Conservation (phyloP, 2,329 filamentous ascomycete species). For the Colletotrichum chlorophyti region DNA sequence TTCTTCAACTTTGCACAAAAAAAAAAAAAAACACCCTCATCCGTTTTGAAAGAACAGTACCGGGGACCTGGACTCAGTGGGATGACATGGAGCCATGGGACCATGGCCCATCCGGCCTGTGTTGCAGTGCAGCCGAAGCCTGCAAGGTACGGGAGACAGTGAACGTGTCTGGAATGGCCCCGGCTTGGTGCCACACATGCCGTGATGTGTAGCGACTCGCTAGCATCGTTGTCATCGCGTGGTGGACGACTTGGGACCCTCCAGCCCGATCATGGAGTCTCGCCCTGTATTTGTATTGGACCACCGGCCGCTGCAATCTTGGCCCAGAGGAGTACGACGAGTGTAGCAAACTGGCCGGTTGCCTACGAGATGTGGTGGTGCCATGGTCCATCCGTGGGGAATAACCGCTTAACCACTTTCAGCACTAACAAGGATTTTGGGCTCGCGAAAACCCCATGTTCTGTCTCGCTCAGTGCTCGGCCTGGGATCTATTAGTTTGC, state of each 20-base stretch:
- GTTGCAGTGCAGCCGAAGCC: slow-evolving; percentile 24
- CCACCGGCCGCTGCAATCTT: slow-evolving; percentile 5
- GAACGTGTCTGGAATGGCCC: slow-evolving; percentile 23
- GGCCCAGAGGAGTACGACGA: neutral
- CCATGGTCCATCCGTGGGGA: no score
- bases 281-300: slow-evolving; percentile 5
- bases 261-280: slow-evolving; percentile 1
- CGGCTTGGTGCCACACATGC: slow-evolving; percentile 6
- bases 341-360: slow-evolving; percentile 1
- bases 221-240: slow-evolving; percentile 3
- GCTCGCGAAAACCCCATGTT: no score
- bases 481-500: no score
- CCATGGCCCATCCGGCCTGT: slow-evolving; percentile 8
- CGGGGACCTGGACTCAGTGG: slow-evolving; percentile 22
- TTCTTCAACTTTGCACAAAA: no score
- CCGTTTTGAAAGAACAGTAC: slow-evolving; percentile 1
- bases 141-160: slow-evolving; percentile 27
- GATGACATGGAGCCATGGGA: no score
- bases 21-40: neutral
- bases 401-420: no score
- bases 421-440: no score
- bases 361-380: no score
- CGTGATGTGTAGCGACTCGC: neutral
- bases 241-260: slow-evolving; percentile 6
- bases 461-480: no score